These are phyloP conservation scores for Musa schizocarpa DNA, from an alignment of 176 grass and related monocot species.

Conservation along the genomic window DNA sequence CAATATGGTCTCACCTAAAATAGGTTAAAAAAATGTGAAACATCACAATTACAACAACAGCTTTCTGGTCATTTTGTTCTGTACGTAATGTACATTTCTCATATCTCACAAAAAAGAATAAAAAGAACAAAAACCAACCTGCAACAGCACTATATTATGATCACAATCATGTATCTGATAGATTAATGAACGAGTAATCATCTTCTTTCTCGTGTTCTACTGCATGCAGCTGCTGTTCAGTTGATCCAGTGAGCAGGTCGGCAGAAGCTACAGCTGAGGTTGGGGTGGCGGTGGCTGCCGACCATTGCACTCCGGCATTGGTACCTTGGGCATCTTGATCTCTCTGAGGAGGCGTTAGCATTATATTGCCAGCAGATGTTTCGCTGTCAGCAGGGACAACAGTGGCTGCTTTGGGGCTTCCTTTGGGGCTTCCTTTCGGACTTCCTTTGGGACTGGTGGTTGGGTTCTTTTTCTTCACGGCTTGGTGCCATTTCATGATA, in stretches of 20 bases:
- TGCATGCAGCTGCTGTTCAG: background rate
- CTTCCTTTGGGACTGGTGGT: background rate
- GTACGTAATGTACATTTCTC: too few relatives aligned
- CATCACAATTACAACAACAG: too few relatives aligned
- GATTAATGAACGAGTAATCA: background rate
- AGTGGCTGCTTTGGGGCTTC: background rate
- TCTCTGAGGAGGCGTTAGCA: background rate
- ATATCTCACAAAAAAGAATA: too few relatives aligned
- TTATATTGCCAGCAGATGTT: background rate
- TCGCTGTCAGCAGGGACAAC: background rate
- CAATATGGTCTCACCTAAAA: too few relatives aligned
- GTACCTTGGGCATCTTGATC: background rate
- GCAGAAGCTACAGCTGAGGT: background rate
- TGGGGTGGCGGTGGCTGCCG: background rate
- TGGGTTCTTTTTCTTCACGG: slow-evolving; percentile 60
- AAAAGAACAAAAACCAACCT: too few relatives aligned
- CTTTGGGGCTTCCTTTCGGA: background rate
- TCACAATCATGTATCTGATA: background rate
- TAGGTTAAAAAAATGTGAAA: too few relatives aligned
- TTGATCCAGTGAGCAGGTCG: background rate
- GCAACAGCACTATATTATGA: too few relatives aligned
- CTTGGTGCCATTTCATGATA: slow-evolving; percentile 81
- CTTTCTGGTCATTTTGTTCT: too few relatives aligned
- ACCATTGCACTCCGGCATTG: background rate
- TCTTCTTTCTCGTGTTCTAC: background rate